These are phyloP conservation scores for Colletotrichum tropicicola DNA, from an alignment of 2,329 filamentous ascomycete species.

Conservation along the genomic window DNA sequence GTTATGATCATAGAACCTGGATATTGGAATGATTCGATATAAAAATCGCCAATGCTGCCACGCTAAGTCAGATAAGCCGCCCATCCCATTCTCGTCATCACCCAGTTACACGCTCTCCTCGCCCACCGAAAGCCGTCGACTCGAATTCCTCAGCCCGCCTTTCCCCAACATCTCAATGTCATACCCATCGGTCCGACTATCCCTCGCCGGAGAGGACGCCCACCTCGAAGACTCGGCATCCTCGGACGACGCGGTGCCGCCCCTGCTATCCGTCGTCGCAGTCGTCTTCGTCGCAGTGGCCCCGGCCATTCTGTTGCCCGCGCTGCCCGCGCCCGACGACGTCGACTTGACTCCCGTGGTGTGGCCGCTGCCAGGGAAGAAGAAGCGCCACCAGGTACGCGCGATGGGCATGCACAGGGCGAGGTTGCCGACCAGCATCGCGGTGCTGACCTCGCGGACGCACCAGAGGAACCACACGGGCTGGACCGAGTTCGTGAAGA, in stretches of 20 bases:
- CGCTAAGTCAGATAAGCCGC: too few relatives aligned
- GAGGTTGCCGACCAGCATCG: constrained; percentile 29
- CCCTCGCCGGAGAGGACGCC: not conserved
- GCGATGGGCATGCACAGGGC: constrained; percentile 20
- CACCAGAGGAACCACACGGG: constrained; percentile 27
- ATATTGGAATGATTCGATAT: not conserved
- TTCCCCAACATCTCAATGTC: constrained; percentile 11
- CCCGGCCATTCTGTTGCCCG: not conserved
- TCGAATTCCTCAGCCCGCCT: not conserved
- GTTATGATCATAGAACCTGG: too few relatives aligned
- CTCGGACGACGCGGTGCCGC: not conserved
- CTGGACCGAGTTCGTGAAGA: constrained; percentile 7
- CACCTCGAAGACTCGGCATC: not conserved
- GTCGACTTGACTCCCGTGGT: not conserved
- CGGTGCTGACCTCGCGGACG: constrained; percentile 23
- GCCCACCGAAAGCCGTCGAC: not conserved
- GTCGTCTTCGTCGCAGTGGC: not conserved
- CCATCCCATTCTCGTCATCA: not conserved
- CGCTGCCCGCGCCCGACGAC: not conserved
- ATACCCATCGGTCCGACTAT: not conserved
- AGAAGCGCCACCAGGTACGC: not conserved
- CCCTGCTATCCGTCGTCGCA: not conserved
- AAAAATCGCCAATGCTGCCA: not conserved
- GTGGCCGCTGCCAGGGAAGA: not conserved
- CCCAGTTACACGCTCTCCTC: constrained; percentile 1